A percentile compares a stretch with the other conserved stretches of the same genome.
Evolutionary conservation across 768 basidiomycete species (phyloP).

Genomic region (Xerocomus potaroensis): DNA sequence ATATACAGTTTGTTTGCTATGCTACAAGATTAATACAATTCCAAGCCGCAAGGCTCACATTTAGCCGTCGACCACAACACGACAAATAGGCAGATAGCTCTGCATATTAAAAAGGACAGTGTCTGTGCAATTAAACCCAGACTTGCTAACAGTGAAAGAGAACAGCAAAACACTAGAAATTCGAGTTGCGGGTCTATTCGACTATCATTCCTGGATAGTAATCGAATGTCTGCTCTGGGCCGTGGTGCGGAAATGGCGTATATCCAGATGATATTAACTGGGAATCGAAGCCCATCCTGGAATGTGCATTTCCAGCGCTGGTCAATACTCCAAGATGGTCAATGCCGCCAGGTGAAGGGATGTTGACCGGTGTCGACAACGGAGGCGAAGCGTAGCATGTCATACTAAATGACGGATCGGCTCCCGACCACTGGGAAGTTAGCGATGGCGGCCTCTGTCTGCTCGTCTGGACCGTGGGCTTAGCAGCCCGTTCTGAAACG

Average conservation of each 20-base stretch:
- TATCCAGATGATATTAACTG: conserved; percentile 25
- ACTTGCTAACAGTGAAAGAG: conserved; percentile 8
- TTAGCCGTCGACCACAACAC: conserved; percentile 1
- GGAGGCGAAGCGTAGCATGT: conserved; percentile 30
- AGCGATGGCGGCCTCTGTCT: conserved; percentile 20
- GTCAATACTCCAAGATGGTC: conserved; percentile 53
- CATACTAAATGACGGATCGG: conserved; percentile 15
- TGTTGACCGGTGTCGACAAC: conserved; percentile 35
- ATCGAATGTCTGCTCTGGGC: conserved; percentile 25
- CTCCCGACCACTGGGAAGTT: conserved; percentile 23
- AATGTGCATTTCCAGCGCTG: conserved; percentile 40
- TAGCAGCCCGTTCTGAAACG: conserved; percentile 41
- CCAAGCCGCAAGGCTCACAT: conserved; percentile 11
- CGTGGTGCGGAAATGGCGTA: conserved; percentile 28
- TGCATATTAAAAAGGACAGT: no score
- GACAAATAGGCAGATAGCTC: not conserved
- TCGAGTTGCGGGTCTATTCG: conserved; percentile 14
- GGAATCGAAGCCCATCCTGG: conserved; percentile 22
- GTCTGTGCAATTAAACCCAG: conserved; percentile 11
- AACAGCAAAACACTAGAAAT: conserved; percentile 1
- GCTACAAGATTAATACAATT: conserved; percentile 20
- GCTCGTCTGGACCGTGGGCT: conserved; percentile 8
- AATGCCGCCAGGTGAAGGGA: conserved; percentile 33
- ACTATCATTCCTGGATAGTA: conserved; percentile 26
- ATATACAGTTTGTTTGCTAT: conserved; percentile 20